phyloP scores from a whole-genome alignment of 164 flowering plant genomes.

The Vitis riparia region DNA sequence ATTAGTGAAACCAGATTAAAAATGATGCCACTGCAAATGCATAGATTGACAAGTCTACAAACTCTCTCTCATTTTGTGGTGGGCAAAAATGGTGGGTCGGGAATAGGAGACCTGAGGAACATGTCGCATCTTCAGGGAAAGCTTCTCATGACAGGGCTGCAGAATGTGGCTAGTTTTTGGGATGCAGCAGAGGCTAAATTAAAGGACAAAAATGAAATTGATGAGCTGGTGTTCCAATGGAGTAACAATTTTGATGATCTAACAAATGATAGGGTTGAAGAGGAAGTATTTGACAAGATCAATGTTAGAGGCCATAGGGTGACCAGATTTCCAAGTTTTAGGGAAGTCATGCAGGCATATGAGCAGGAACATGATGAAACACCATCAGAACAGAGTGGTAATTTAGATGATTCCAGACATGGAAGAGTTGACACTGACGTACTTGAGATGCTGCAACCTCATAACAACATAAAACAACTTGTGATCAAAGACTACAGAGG shows the following conservation, averaged over 20 bases:
- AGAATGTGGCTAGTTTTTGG: constrained; percentile 7
- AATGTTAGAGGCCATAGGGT: no score
- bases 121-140: constrained; percentile 8
- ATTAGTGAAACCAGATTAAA: constrained; percentile 8
- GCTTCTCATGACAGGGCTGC: constrained; percentile 12
- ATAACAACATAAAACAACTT: constrained; percentile 8
- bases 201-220: constrained; percentile 2
- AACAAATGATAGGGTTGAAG: no score
- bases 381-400: not conserved
- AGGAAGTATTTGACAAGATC: no score
- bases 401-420: constrained; percentile 3
- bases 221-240: no score
- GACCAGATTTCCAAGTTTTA: no score
- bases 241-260: not conserved
- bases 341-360: no score
- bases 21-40: constrained; percentile 11
- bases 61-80: constrained; percentile 6
- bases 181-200: constrained; percentile 13
- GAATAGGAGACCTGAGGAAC: constrained; percentile 9
- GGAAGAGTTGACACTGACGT: constrained; percentile 8
- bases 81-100: constrained; percentile 4
- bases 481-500: constrained; percentile 13
- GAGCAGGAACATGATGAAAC: no score
- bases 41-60: constrained; percentile 12
- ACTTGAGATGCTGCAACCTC: constrained; percentile 23